Evolutionary conservation across 208 protist species (phyloP), one percentile per base, ranked within the genome.

Genomic region (Leptomonas seymouri): DNA sequence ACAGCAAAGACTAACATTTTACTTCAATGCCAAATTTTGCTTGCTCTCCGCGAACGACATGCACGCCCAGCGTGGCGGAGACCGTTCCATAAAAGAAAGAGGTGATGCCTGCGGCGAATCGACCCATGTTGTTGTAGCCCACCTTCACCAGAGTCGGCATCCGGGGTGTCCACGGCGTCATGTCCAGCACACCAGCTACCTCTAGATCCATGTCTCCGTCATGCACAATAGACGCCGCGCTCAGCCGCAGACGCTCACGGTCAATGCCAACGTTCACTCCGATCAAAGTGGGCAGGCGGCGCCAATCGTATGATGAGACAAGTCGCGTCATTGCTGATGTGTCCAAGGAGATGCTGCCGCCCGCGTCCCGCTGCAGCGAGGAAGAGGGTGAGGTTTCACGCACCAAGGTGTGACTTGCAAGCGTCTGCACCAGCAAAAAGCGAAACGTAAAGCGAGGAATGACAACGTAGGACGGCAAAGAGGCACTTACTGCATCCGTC

Each of bases 1-100:
- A 28, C 58, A 16, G 44, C 7, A 21, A 67, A 42, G 15, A 31
- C 69, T 86, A 93, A 20, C 90, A 61, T 55, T 76, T 78, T 0
- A 91, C 78, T 46, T 94, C 86, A 27, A 94, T 58, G 31, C 89
- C 89, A 70, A 92, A 94, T 42, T 80, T 82, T 21, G 78, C 67
- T 18, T 78, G 76, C 55, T 85, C 79, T 14, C 75, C 81, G 14
- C 65, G 82, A 48, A 66, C 62, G 30, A 67, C 58, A 69, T 94
- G 86, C 39, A 89, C 71, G 25, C 89, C 89, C 7, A 94, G 78
- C 11, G 85, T 92, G 14, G 89, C 57, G 5, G 68, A 74, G 4
- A 91, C 48, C 14, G 67, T 83, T 16, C 82, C 73, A 64, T 86
- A 80, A 31, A 94, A 79, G 55, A 89, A 75, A 62, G 86, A 88